Evolutionary conservation across 2,329 filamentous ascomycete species (phyloP).

Genomic region (Chaetothyriales sp.): DNA sequence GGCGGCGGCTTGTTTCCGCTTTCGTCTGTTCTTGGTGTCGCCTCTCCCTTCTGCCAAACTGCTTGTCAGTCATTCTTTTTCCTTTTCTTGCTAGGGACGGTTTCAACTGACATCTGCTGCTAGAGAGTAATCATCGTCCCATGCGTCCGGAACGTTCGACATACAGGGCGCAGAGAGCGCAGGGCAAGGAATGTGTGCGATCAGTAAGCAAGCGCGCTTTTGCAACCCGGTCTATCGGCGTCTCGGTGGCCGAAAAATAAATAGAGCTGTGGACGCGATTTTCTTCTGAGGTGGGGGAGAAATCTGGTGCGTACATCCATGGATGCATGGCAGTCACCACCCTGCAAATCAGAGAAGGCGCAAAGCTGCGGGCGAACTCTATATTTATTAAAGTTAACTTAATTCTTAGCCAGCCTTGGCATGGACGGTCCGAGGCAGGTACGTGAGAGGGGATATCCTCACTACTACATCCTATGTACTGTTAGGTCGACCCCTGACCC

Average conservation of each 20-base stretch:
- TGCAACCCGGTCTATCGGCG: neutral
- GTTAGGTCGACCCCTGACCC: too few species aligned
- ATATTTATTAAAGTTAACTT: too few species aligned
- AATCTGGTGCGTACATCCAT: neutral
- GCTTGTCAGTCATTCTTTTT: neutral
- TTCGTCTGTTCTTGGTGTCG: conserved; percentile 24
- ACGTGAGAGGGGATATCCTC: too few species aligned
- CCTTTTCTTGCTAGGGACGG: too few species aligned
- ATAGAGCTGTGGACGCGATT: neutral
- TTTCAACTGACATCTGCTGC: conserved; percentile 49
- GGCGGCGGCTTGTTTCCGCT: conserved; percentile 21
- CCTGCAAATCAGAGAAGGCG: too few species aligned
- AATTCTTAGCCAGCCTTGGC: too few species aligned
- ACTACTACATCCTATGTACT: too few species aligned
- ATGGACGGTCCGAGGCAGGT: too few species aligned
- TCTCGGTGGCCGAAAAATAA: neutral
- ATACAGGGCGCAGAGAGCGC: conserved; percentile 5
- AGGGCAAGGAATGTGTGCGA: neutral
- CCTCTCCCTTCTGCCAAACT: neutral
- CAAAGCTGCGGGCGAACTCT: too few species aligned
- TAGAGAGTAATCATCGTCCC: conserved; percentile 83
- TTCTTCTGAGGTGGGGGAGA: neutral
- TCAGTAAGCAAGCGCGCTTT: neutral
- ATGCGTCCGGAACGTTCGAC: conserved; percentile 48
- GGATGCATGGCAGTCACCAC: too few species aligned